Base-by-base conservation (phyloP, 257 asterid species). In the Solanum rostratum region DNA sequence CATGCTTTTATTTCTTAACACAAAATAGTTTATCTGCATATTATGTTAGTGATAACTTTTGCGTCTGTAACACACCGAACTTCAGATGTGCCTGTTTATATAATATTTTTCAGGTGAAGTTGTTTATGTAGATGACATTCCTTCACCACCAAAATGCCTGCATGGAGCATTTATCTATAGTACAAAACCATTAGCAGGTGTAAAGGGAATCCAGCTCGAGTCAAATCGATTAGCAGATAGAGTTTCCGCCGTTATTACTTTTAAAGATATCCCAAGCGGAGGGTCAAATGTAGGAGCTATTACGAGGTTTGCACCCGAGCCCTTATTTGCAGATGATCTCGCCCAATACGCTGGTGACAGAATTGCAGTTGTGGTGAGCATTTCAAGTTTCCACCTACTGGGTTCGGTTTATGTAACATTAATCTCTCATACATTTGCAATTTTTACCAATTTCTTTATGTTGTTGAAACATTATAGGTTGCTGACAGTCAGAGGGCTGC, bases 131-230 rank as follows among this genome's bases (percentile, higher is more conserved):
- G 95, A 94, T 88, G 97, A 94, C 84, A 90, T 91, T 84, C 97
- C 97, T 9, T 89, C 97, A 20, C 97, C 97, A 24, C 91, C 91
- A 22, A 84, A 84, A 82, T 94, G 97, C 83, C 88, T 92, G 68
- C 84, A 92, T 63, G 95, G 95, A 83, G 92, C 97, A 69, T 91
- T 91, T 87, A 88, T 92, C n/a, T 92, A 88, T 53, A 94, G 97
- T 89, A 90, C 93, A 22, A 85, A 87, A 69, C 93, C 97, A 49
- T 87, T 89, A 65, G 94, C 93, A 46, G 79, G 91, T 74, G 86
- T 94, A 85, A 92, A 87, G 68, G 89, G 88, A 45, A 83, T 94
- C 52, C 86, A 88, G 46, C 81, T 91, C 15, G 80, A 87, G 60
- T 60, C 90, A 62, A 80, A 85, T 83, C 39, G 81, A 53, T 87